Percentiles rank a stretch among this genome's conserved stretches.
These are phyloP conservation scores for Mediolabrus comicus DNA, from an alignment of 108 stramenopile species.

Conservation along the genomic window DNA sequence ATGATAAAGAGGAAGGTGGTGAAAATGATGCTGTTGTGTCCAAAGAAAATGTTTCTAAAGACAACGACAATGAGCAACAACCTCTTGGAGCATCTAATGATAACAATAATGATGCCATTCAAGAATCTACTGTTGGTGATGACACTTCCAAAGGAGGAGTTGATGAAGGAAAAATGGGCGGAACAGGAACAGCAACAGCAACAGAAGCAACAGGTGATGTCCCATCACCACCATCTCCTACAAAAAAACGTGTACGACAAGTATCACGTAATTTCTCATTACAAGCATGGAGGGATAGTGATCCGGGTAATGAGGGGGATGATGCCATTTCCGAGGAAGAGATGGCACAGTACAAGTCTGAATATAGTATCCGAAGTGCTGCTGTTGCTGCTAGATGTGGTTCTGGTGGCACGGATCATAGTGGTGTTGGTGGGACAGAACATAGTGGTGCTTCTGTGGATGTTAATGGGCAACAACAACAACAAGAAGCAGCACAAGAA, in stretches of 20 bases:
- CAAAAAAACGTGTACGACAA: background rate
- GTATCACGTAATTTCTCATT: slow-evolving; percentile 32
- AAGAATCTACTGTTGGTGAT: no score
- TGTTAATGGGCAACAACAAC: background rate
- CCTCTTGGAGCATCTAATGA: no score
- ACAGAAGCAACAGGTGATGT: background rate
- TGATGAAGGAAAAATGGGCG: no score
- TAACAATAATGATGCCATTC: no score
- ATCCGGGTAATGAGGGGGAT: slow-evolving; percentile 20
- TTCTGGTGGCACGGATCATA: background rate
- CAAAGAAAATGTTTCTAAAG: background rate
- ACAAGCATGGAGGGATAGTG: slow-evolving; percentile 30
- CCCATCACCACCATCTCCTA: background rate
- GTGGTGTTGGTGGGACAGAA: background rate
- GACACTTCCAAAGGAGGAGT: no score
- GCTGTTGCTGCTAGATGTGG: background rate
- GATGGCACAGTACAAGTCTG: background rate
- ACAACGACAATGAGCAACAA: no score
- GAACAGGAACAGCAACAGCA: background rate
- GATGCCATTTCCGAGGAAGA: slow-evolving; percentile 17
- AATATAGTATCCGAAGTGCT: background rate
- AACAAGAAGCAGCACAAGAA: background rate
- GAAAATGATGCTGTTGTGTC: background rate
- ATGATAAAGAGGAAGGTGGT: background rate
- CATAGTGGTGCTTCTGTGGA: background rate